Conservation (phyloP, 768 basidiomycete genomes). For the Tylopilus subfusipes region DNA sequence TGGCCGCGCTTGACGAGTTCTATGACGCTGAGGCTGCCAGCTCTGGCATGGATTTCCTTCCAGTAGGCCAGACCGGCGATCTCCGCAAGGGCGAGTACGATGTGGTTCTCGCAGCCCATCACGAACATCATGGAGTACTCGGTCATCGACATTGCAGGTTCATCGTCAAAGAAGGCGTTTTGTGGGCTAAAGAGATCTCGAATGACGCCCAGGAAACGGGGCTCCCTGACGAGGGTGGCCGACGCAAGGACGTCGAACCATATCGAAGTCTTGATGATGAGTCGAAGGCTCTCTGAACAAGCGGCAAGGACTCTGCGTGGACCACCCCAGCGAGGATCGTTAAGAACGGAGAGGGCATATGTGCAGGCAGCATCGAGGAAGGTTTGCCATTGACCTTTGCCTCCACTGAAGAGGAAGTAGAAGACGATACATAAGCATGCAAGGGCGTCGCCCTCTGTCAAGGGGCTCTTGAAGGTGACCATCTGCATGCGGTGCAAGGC, state of each 20-base stretch:
- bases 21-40: constrained; percentile 54
- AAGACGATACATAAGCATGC: constrained; percentile 75
- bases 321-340: constrained; percentile 34
- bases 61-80: constrained; percentile 61
- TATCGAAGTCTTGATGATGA: constrained; percentile 79
- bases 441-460: constrained; percentile 68
- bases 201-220: constrained; percentile 56
- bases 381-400: constrained; percentile 61
- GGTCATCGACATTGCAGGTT: constrained; percentile 36
- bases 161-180: constrained; percentile 24
- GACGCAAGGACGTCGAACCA: constrained; percentile 87
- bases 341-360: constrained; percentile 52
- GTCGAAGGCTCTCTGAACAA: constrained; percentile 52
- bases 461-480: constrained; percentile 16
- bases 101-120: constrained; percentile 82
- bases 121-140: constrained; percentile 72
- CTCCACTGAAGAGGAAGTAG: constrained; percentile 74
- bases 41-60: constrained; percentile 46
- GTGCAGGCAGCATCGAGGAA: constrained; percentile 61
- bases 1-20: constrained; percentile 54
- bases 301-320: constrained; percentile 43
- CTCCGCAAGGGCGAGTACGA: constrained; percentile 77
- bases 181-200: constrained; percentile 47
- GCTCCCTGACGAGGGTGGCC: constrained; percentile 58
- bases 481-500: constrained; percentile 26